Evolutionary conservation across 2,329 filamentous ascomycete species (phyloP).

Genomic region (Paraphaeosphaeria sporulosa): DNA sequence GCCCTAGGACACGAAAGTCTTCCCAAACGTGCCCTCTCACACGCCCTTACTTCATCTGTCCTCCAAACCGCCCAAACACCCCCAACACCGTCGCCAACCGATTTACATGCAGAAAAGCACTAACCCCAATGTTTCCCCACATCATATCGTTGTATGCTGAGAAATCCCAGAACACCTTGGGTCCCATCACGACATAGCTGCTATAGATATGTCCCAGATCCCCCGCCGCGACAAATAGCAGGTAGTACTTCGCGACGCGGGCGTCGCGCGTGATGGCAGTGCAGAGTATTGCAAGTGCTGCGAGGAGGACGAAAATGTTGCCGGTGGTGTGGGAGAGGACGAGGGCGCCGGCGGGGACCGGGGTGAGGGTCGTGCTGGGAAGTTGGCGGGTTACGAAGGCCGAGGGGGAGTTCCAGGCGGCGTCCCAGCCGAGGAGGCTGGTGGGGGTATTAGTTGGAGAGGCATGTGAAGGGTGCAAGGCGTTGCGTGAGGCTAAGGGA

Average conservation of each 20-base stretch:
- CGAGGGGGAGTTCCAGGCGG: slow-evolving; percentile 22
- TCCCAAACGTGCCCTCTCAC: neutral
- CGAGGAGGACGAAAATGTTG: slow-evolving; percentile 36
- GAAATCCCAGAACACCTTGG: slow-evolving; percentile 33
- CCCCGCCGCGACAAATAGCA: slow-evolving; percentile 26
- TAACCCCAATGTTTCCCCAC: slow-evolving; percentile 38
- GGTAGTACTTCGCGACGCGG: slow-evolving; percentile 32
- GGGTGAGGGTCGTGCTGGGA: slow-evolving; percentile 19
- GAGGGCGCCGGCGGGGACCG: slow-evolving; percentile 18
- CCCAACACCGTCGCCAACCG: slow-evolving; percentile 30
- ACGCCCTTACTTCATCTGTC: neutral
- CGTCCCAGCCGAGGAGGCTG: slow-evolving; percentile 28
- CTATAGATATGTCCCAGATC: slow-evolving; percentile 37
- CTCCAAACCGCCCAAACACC: slow-evolving; percentile 30
- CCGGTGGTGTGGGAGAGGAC: slow-evolving; percentile 32
- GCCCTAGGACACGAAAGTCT: too few species aligned
- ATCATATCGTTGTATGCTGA: slow-evolving; percentile 32
- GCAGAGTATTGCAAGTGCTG: slow-evolving; percentile 29
- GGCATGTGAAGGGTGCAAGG: neutral
- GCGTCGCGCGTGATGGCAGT: slow-evolving; percentile 34
- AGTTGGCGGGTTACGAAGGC: slow-evolving; percentile 29
- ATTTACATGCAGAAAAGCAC: slow-evolving; percentile 33
- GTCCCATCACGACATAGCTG: slow-evolving; percentile 32
- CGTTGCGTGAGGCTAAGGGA: too few species aligned
- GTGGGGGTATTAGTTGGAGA: neutral